These are phyloP conservation scores for Hypomontagnella submonticulosa DNA, from an alignment of 495 filamentous ascomycete genomes.

Conservation along the genomic window DNA sequence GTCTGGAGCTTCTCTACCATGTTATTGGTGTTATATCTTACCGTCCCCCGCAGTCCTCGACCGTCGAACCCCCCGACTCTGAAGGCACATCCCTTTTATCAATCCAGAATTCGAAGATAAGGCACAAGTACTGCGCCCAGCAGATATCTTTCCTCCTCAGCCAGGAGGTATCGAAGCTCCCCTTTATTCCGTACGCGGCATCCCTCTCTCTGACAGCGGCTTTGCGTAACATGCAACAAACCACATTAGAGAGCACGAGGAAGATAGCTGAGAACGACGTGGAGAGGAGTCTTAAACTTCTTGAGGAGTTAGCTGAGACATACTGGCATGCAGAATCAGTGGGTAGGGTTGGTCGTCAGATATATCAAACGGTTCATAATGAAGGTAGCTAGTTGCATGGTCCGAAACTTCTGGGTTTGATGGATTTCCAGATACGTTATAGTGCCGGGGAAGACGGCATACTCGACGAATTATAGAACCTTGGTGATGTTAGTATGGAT, in stretches of 20 bases:
- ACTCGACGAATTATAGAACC: no score
- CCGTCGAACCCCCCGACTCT: neutral
- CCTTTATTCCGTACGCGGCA: conserved; percentile 68
- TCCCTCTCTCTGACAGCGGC: conserved; percentile 67
- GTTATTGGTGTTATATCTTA: conserved; percentile 33
- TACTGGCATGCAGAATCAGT: conserved; percentile 70
- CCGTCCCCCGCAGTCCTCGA: conserved; percentile 9
- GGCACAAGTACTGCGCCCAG: conserved; percentile 29
- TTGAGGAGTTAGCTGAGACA: conserved; percentile 58
- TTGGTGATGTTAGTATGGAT: no score
- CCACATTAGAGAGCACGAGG: conserved; percentile 62
- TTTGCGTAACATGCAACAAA: conserved; percentile 67
- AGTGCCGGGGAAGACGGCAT: no score
- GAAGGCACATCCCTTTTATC: neutral
- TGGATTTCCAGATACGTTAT: no score
- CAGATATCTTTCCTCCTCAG: conserved; percentile 15
- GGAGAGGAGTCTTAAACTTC: conserved; percentile 58
- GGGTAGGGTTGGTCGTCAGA: conserved; percentile 57
- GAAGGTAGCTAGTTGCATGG: neutral
- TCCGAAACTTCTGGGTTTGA: neutral
- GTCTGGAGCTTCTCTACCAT: conserved; percentile 24
- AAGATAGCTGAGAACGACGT: conserved; percentile 64
- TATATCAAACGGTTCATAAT: conserved; percentile 16
- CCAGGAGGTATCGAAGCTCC: conserved; percentile 47
- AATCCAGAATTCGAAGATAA: conserved; percentile 14